These are phyloP conservation scores for Ballota nigra DNA, from an alignment of 257 asterid species.

Conservation along the genomic window DNA sequence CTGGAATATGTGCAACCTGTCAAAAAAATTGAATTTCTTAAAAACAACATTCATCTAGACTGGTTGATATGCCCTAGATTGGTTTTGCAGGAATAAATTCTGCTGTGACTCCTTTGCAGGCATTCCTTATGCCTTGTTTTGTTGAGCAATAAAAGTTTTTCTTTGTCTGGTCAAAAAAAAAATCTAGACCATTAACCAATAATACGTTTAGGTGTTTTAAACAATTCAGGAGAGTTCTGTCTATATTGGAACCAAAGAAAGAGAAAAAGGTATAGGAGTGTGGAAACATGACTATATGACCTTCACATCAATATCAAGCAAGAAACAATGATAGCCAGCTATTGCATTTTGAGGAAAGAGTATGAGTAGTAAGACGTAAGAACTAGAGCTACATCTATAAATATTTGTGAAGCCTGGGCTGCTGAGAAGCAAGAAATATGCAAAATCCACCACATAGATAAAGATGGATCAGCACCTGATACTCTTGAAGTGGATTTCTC, in stretches of 20 bases:
- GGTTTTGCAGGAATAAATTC: too few species aligned
- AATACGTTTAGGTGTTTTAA: too few species aligned
- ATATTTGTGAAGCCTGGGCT: not conserved
- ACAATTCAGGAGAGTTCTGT: too few species aligned
- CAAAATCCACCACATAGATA: constrained; percentile 4
- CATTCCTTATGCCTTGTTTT: too few species aligned
- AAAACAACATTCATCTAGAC: not conserved
- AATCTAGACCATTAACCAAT: too few species aligned
- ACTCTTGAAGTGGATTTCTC: constrained; percentile 96
- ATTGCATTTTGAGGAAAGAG: constrained; percentile 11
- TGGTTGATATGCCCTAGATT: too few species aligned
- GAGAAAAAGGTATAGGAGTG: not conserved
- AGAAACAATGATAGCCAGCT: not conserved
- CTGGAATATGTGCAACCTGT: constrained; percentile 99
- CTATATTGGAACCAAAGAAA: too few species aligned
- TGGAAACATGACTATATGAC: constrained; percentile 3
- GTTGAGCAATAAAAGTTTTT: too few species aligned
- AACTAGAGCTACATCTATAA: not conserved
- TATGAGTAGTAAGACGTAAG: not conserved
- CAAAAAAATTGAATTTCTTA: constrained; percentile 9
- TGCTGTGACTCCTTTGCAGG: too few species aligned
- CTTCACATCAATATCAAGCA: constrained; percentile 13
- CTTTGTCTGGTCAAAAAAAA: too few species aligned
- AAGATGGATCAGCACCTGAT: constrained; percentile 56
- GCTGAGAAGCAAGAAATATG: constrained; percentile 10